Evolutionary conservation across 176 grass and related monocot species (phyloP).

Genomic region (Secale cereale): DNA sequence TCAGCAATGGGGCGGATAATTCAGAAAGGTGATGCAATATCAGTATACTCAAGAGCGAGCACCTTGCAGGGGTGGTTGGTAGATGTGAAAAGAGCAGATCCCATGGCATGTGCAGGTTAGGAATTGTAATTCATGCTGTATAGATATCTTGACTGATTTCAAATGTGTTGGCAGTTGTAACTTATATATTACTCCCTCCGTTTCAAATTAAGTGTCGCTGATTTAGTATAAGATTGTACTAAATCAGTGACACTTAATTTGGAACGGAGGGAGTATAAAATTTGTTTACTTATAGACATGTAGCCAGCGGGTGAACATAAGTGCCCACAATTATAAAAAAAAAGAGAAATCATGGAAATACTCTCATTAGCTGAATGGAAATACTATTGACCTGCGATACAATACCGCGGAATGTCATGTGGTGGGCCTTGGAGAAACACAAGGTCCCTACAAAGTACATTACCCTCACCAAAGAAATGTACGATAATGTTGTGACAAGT

Average conservation of each 20-base stretch:
- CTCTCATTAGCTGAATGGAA: background rate
- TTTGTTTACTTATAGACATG: background rate
- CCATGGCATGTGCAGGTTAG: slow-evolving; percentile 79
- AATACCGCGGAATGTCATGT: too few relatives aligned
- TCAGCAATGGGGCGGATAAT: slow-evolving; percentile 86
- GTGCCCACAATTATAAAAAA: background rate
- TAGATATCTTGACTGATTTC: background rate
- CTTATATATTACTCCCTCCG: background rate
- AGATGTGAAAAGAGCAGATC: slow-evolving; percentile 82
- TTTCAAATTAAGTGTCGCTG: too few relatives aligned
- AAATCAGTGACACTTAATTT: too few relatives aligned
- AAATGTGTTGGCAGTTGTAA: background rate
- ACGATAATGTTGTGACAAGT: too few relatives aligned
- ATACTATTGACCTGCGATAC: too few relatives aligned
- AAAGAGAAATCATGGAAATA: background rate
- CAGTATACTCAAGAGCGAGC: slow-evolving; percentile 88
- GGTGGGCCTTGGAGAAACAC: too few relatives aligned
- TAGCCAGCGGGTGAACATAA: background rate
- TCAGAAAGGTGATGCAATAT: slow-evolving; percentile 84
- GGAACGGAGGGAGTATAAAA: background rate
- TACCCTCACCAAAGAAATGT: too few relatives aligned
- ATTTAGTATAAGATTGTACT: too few relatives aligned
- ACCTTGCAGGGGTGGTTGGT: slow-evolving; percentile 88
- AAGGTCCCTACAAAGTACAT: too few relatives aligned
- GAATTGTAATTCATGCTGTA: slow-evolving; percentile 24